A percentile compares a stretch with the other conserved stretches of the same genome.
These are phyloP conservation scores for Talaromyces verruculosus DNA, from an alignment of 2,329 filamentous ascomycete genomes.

Conservation along the genomic window DNA sequence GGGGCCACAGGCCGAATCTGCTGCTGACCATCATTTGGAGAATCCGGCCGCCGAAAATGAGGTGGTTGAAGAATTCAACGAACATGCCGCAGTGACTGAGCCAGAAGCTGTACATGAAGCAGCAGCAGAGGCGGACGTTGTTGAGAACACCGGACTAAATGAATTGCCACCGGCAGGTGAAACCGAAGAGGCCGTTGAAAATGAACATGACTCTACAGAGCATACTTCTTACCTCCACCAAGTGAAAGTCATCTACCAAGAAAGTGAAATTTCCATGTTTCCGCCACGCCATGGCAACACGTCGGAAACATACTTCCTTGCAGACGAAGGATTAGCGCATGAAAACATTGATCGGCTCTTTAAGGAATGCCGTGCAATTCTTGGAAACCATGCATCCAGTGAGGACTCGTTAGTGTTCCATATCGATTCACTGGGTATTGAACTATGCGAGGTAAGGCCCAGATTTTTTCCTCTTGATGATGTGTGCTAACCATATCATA, in stretches of 20 bases:
- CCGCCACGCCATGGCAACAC: slow-evolving; percentile 55
- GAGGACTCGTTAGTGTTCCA: slow-evolving; percentile 59
- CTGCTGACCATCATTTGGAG: background rate
- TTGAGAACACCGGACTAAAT: background rate
- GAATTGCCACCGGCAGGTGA: slow-evolving; percentile 22
- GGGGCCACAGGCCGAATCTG: background rate
- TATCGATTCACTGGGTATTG: slow-evolving; percentile 56
- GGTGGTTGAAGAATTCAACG: background rate
- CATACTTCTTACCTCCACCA: slow-evolving; percentile 39
- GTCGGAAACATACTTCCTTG: slow-evolving; percentile 57
- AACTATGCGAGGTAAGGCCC: slow-evolving; percentile 56
- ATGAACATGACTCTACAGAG: slow-evolving; percentile 13
- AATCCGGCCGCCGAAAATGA: background rate
- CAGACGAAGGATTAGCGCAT: slow-evolving; percentile 56
- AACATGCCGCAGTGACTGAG: background rate
- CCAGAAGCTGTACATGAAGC: background rate
- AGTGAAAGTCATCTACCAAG: slow-evolving; percentile 57
- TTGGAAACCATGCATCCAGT: slow-evolving; percentile 56
- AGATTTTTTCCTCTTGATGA: background rate
- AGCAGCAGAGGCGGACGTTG: background rate
- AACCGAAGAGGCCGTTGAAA: slow-evolving; percentile 22
- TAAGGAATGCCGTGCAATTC: slow-evolving; percentile 54
- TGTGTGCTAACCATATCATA: slow-evolving; percentile 36
- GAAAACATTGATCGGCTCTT: slow-evolving; percentile 58
- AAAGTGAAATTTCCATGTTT: slow-evolving; percentile 59